A percentile compares a stretch with the other conserved stretches of the same genome.
Evolutionary conservation across 2,329 filamentous ascomycete genomes (phyloP).

Genomic region (Xylariaceae sp.): DNA sequence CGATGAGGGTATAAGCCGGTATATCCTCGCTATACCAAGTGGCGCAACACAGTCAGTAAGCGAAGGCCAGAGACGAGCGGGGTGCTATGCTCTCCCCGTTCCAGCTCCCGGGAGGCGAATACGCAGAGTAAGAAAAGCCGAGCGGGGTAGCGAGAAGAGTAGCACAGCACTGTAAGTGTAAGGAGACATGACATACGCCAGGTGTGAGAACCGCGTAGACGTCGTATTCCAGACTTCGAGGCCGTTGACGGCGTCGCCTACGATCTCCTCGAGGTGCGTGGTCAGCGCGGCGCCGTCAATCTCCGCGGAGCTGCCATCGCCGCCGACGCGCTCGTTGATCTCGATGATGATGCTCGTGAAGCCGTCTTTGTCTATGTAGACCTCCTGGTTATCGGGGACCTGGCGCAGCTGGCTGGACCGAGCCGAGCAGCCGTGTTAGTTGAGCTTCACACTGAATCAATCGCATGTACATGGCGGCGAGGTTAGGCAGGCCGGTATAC

Average conservation of each 20-base stretch:
- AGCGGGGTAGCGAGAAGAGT: neutral
- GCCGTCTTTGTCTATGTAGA: slow-evolving; percentile 78
- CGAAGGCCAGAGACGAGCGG: neutral
- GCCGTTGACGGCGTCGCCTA: slow-evolving; percentile 59
- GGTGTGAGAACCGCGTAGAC: slow-evolving; percentile 53
- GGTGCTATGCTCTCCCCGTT: too few relatives aligned
- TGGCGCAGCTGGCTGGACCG: slow-evolving; percentile 41
- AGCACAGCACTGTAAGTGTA: too few relatives aligned
- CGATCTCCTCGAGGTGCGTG: slow-evolving; percentile 65
- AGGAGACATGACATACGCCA: slow-evolving; percentile 42
- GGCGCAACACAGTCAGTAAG: neutral
- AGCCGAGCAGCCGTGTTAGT: neutral
- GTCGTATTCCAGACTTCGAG: slow-evolving; percentile 65
- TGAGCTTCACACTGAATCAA: neutral
- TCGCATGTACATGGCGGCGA: neutral
- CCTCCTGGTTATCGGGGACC: slow-evolving; percentile 85
- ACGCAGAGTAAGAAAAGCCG: neutral
- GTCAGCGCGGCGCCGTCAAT: slow-evolving; percentile 67
- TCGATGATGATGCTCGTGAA: slow-evolving; percentile 88
- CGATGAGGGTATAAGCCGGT: slow-evolving; percentile 66
- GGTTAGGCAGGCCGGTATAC: neutral
- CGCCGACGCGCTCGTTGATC: slow-evolving; percentile 74
- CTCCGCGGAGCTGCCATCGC: slow-evolving; percentile 49
- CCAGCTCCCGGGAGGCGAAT: too few relatives aligned
- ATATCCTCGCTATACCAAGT: slow-evolving; percentile 46